A percentile compares a stretch with the other conserved stretches of the same genome.
phyloP scores from a whole-genome alignment of 2,329 filamentous ascomycete genomes.

The Pseudogymnoascus sp. region DNA sequence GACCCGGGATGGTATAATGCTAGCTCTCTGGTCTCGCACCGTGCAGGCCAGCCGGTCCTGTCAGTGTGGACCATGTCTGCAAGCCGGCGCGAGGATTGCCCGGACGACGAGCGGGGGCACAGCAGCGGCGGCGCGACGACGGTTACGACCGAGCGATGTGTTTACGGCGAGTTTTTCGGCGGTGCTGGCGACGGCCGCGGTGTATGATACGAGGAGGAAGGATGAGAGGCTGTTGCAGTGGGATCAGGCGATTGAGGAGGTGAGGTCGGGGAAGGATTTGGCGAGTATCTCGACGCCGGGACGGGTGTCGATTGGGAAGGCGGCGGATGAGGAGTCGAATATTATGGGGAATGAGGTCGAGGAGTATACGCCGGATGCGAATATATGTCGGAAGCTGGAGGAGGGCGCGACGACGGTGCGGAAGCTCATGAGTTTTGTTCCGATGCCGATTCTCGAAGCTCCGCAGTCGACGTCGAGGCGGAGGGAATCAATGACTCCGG shows the following conservation, averaged over 20 bases:
- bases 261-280: conserved; percentile 27
- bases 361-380: conserved; percentile 6
- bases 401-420: background rate
- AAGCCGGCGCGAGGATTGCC: conserved; percentile 34
- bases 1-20: conserved; percentile 43
- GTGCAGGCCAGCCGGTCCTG: conserved; percentile 53
- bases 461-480: background rate
- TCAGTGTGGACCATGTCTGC: conserved; percentile 55
- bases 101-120: conserved; percentile 43
- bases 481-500: background rate
- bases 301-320: conserved; percentile 6
- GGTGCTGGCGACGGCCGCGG: conserved; percentile 56
- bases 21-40: conserved; percentile 60
- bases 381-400: background rate
- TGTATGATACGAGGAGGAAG: conserved; percentile 55
- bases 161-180: conserved; percentile 63
- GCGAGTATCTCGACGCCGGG: background rate
- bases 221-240: conserved; percentile 51
- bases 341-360: conserved; percentile 3
- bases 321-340: conserved; percentile 4
- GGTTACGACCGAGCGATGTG: conserved; percentile 44
- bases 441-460: background rate
- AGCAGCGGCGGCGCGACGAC: conserved; percentile 42
- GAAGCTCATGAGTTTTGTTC: background rate
- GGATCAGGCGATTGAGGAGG: conserved; percentile 52